These are phyloP conservation scores for Bipolaris cookei DNA, from an alignment of 2,329 filamentous ascomycete species.

Conservation along the genomic window DNA sequence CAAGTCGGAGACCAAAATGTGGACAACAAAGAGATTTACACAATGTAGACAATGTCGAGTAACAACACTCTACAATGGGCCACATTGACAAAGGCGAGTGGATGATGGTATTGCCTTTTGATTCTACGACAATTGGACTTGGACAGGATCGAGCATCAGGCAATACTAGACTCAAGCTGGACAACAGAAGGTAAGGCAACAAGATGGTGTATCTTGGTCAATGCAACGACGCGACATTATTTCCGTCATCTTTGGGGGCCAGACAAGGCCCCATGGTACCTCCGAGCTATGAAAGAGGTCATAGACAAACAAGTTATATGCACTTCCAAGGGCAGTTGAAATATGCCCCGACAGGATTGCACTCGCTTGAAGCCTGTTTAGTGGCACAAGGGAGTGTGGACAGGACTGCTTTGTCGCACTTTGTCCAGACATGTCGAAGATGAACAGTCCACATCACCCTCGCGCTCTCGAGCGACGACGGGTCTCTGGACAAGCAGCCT, in stretches of 20 bases:
- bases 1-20: too few species aligned
- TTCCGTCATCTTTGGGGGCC: not conserved
- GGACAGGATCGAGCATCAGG: too few species aligned
- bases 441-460: constrained; percentile 27
- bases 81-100: not conserved
- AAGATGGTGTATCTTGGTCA: not conserved
- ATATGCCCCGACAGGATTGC: constrained; percentile 15
- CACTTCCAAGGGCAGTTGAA: too few species aligned
- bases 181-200: not conserved
- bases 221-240: too few species aligned
- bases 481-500: constrained; percentile 28
- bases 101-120: not conserved
- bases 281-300: not conserved
- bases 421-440: constrained; percentile 31
- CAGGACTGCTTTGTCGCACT: constrained; percentile 17
- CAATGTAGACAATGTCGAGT: not conserved
- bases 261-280: not conserved
- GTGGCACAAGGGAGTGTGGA: constrained; percentile 32
- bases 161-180: not conserved
- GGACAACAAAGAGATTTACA: not conserved
- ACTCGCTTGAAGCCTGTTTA: constrained; percentile 26
- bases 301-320: not conserved
- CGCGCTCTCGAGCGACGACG: constrained; percentile 24
- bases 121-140: not conserved
- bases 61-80: not conserved